Evolutionary conservation across 805 yeast genomes (phyloP).

Genomic region (Naumovozyma castellii): DNA sequence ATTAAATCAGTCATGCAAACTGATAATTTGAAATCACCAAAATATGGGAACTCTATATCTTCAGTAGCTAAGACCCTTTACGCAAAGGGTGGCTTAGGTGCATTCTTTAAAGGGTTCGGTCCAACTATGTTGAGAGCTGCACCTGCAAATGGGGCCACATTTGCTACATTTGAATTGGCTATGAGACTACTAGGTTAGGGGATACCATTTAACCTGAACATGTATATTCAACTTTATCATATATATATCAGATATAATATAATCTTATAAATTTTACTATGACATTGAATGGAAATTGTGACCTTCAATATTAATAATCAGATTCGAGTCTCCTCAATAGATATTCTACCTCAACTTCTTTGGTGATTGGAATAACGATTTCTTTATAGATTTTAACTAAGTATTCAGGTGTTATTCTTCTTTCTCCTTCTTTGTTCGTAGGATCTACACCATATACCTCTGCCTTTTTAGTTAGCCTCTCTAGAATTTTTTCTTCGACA

Average conservation of each 20-base stretch:
- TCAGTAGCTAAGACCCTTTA: conserved; percentile 48
- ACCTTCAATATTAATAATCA: background rate
- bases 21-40: conserved; percentile 37
- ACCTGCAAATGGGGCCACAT: conserved; percentile 96
- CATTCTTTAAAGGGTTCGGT: conserved; percentile 81
- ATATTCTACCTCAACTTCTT: conserved; percentile 90
- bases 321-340: conserved; percentile 67
- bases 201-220: too few relatives aligned
- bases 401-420: conserved; percentile 72
- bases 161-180: conserved; percentile 84
- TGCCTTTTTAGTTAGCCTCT: conserved; percentile 71
- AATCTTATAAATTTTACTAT: background rate
- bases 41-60: conserved; percentile 43
- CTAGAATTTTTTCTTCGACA: conserved; percentile 77
- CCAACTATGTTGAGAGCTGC: conserved; percentile 95
- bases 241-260: background rate
- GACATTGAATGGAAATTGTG: background rate
- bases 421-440: conserved; percentile 57
- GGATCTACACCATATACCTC: conserved; percentile 86
- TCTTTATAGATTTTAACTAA: conserved; percentile 79
- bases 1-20: conserved; percentile 79
- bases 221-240: background rate
- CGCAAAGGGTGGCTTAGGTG: conserved; percentile 52
- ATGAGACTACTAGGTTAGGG: conserved; percentile 58
- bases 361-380: conserved; percentile 86